Evolutionary conservation across 371 early-diverging fungal species (phyloP).

Genomic region (Saksenaea vasiformis): DNA sequence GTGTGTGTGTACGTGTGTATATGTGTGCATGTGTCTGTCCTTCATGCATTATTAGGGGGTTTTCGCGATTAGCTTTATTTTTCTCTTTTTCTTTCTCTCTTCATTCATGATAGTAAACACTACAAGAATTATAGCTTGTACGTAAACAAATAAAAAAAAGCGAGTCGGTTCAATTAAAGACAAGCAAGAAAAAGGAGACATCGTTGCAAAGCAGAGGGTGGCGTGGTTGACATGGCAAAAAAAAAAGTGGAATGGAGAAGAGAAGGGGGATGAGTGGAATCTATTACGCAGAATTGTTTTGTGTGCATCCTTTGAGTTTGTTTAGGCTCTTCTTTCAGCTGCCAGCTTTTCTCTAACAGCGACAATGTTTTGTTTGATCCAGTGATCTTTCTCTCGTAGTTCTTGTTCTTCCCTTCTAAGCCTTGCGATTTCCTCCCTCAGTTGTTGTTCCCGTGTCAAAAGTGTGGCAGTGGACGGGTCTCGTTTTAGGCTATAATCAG

Average conservation of each 20-base stretch:
- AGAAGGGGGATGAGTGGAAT: not conserved
- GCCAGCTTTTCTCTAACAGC: slow-evolving; percentile 45
- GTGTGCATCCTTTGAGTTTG: not conserved
- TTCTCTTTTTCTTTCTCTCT: not conserved
- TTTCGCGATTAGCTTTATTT: not conserved
- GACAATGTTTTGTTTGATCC: slow-evolving; percentile 46
- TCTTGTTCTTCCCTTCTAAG: slow-evolving; percentile 46
- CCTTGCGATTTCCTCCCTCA: slow-evolving; percentile 49
- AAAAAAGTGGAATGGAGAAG: not conserved
- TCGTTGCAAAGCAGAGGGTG: not conserved
- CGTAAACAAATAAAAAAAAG: not conserved
- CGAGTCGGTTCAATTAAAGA: not conserved
- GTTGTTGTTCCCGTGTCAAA: slow-evolving; percentile 40
- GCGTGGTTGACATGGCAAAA: not conserved
- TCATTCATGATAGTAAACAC: not conserved
- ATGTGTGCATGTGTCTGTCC: not conserved
- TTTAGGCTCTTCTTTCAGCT: not conserved
- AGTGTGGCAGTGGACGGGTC: slow-evolving; percentile 27
- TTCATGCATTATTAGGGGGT: not conserved
- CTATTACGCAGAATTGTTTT: not conserved
- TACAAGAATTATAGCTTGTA: not conserved
- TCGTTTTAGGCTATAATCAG: slow-evolving; percentile 12
- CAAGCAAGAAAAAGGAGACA: not conserved
- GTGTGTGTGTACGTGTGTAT: not conserved
- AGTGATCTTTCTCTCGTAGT: slow-evolving; percentile 42